phyloP scores from a whole-genome alignment of 2,329 filamentous ascomycete species.

The Colletotrichum plurivorum region DNA sequence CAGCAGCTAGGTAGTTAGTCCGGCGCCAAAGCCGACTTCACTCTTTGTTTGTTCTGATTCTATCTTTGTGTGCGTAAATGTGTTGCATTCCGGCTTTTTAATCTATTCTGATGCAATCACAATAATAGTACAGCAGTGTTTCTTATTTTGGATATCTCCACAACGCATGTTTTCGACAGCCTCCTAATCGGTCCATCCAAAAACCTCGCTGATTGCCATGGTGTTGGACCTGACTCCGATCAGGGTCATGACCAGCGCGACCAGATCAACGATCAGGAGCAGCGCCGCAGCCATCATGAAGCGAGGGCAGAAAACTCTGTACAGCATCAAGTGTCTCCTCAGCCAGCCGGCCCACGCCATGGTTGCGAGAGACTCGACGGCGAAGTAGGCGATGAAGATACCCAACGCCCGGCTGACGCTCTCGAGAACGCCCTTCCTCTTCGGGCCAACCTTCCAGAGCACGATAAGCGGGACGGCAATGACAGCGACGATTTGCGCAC shows the following conservation, averaged over 20 bases:
- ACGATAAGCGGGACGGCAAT: conserved; percentile 84
- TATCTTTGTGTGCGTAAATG: conserved; percentile 6
- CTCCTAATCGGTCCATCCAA: conserved; percentile 78
- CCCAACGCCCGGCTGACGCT: conserved; percentile 79
- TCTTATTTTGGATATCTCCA: neutral
- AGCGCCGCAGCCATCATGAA: conserved; percentile 87
- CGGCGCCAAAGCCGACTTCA: conserved; percentile 34
- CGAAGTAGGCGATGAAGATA: conserved; percentile 86
- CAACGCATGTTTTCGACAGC: neutral
- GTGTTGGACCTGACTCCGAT: conserved; percentile 82
- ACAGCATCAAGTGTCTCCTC: conserved; percentile 94
- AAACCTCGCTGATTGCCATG: conserved; percentile 85
- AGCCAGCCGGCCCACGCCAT: conserved; percentile 92
- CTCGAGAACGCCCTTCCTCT: conserved; percentile 77
- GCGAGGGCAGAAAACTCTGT: conserved; percentile 90
- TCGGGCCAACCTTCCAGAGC: conserved; percentile 90
- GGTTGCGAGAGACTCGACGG: conserved; percentile 85
- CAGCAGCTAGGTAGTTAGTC: conserved; percentile 26
- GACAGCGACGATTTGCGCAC: conserved; percentile 87
- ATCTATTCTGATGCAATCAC: neutral
- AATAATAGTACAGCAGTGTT: conserved; percentile 24
- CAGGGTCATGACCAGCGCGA: conserved; percentile 79
- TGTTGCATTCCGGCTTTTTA: neutral
- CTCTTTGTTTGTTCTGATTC: conserved; percentile 28
- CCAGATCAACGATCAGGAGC: conserved; percentile 82